A percentile compares a stretch with the other conserved stretches of the same genome.
phyloP scores from a whole-genome alignment of 805 yeast genomes.

The Kuraishia floccosa region DNA sequence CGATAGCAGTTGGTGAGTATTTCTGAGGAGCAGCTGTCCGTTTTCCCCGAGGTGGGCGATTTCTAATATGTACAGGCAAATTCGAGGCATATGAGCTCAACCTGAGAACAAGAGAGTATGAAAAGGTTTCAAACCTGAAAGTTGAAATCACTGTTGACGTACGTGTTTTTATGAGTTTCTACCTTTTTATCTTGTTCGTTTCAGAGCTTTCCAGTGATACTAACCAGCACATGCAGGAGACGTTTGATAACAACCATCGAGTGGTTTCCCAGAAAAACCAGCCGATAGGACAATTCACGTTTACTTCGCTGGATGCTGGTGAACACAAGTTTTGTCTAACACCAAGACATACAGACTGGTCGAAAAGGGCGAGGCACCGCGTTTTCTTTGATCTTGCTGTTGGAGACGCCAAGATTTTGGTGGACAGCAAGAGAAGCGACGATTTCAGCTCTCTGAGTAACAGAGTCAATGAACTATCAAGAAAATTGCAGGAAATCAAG shows the following conservation, averaged over 20 bases:
- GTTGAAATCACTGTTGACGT: constrained; percentile 62
- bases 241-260: constrained; percentile 67
- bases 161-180: constrained; percentile 8
- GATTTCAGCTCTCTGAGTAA: constrained; percentile 45
- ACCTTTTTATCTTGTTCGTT: background rate
- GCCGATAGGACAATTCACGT: constrained; percentile 59
- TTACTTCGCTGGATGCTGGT: constrained; percentile 65
- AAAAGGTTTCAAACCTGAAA: constrained; percentile 42
- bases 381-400: constrained; percentile 59
- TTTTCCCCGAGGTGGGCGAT: no score
- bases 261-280: constrained; percentile 61
- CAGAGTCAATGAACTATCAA: constrained; percentile 42
- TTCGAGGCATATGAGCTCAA: constrained; percentile 59
- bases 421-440: constrained; percentile 57
- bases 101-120: constrained; percentile 31
- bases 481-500: constrained; percentile 47
- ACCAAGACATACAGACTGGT: constrained; percentile 33
- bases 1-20: constrained; percentile 63
- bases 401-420: constrained; percentile 50
- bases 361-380: constrained; percentile 43
- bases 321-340: constrained; percentile 72
- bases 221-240: constrained; percentile 25
- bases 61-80: constrained; percentile 16
- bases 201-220: background rate
- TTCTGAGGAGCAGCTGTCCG: no score